These are phyloP conservation scores for Globomyces pollinis-pini DNA, from an alignment of 192 early-diverging fungal genomes.

Conservation along the genomic window DNA sequence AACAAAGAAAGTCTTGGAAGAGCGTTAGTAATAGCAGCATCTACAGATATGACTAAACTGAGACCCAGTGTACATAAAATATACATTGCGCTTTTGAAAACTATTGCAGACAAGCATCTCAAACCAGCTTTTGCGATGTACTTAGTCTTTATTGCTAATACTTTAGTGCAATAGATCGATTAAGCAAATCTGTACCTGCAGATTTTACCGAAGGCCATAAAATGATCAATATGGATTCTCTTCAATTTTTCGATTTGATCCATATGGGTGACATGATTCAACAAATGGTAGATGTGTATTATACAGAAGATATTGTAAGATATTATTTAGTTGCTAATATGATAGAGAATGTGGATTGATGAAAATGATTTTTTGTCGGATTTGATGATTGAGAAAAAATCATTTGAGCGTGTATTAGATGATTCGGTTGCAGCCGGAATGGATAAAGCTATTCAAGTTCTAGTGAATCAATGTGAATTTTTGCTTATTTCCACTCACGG, in stretches of 20 bases:
- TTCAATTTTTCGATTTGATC: conserved; percentile 89
- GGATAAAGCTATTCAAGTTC: conserved; percentile 82
- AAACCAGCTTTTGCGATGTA: conserved; percentile 58
- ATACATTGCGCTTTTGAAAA: conserved; percentile 65
- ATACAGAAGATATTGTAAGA: conserved; percentile 75
- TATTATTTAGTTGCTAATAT: conserved; percentile 8
- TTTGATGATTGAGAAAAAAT: conserved; percentile 86
- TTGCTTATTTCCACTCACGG: conserved; percentile 69
- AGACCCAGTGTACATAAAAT: conserved; percentile 68
- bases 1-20: conserved; percentile 69
- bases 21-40: conserved; percentile 34
- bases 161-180: conserved; percentile 32
- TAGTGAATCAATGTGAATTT: conserved; percentile 77
- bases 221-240: conserved; percentile 47
- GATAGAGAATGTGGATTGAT: conserved; percentile 63
- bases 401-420: conserved; percentile 77
- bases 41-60: conserved; percentile 27
- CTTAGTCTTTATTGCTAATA: conserved; percentile 13
- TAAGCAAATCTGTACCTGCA: conserved; percentile 25
- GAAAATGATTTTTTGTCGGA: conserved; percentile 87
- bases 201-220: conserved; percentile 32
- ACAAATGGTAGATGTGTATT: conserved; percentile 93
- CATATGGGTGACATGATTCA: conserved; percentile 89
- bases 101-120: conserved; percentile 67
- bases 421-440: conserved; percentile 86